These are phyloP conservation scores for Brassica cretica DNA, from an alignment of 345 rosid species.

Conservation along the genomic window DNA sequence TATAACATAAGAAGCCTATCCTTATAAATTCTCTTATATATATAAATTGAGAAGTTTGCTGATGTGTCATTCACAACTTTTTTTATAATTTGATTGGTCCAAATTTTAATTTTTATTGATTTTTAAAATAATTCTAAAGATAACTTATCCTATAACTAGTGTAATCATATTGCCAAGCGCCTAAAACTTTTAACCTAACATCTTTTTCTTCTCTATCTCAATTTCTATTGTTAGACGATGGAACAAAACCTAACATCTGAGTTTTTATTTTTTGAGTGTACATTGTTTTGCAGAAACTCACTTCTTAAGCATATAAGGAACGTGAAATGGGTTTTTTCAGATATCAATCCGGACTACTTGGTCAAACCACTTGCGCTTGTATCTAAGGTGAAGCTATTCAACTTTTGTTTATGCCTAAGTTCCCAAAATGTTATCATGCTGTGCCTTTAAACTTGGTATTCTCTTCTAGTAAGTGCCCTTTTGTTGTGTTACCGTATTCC, in stretches of 20 bases:
- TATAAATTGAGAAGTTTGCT: no score
- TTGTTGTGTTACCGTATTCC: not conserved
- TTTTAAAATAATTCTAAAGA: no score
- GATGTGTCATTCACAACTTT: no score
- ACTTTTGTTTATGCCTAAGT: no score
- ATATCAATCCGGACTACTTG: conserved; percentile 76
- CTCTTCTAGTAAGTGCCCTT: conserved; percentile 10
- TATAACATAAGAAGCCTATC: no score
- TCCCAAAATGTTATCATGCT: no score
- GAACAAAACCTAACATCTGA: no score
- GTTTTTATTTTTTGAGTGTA: no score
- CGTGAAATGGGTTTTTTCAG: conserved; percentile 80
- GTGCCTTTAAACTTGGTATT: conserved; percentile 5
- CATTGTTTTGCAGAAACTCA: conserved; percentile 64
- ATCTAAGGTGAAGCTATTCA: conserved; percentile 57
- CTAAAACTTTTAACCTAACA: not conserved
- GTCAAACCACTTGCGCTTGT: conserved; percentile 83
- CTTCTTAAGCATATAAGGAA: conserved; percentile 86
- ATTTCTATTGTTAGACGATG: not conserved
- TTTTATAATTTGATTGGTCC: no score
- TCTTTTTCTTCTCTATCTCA: not conserved
- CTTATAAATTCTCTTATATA: no score
- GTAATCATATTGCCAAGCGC: not conserved
- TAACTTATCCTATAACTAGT: not conserved
- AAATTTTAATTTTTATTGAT: no score